A percentile compares a stretch with the other conserved stretches of the same genome.
Evolutionary conservation across 2,329 filamentous ascomycete genomes (phyloP).

Genomic region (Sclerotinia subarctica): DNA sequence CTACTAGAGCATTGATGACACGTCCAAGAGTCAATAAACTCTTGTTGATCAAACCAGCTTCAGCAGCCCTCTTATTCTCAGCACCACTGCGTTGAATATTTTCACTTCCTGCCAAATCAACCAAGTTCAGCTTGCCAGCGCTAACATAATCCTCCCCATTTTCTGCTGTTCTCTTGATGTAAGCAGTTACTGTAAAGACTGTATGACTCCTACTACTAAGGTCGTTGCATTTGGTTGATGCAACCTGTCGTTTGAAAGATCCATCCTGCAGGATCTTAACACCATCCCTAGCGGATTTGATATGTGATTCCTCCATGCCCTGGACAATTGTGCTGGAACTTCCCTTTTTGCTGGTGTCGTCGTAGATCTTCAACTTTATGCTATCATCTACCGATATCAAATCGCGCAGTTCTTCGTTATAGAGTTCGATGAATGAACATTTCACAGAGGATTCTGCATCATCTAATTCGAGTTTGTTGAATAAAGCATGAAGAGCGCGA

Average conservation of each 20-base stretch:
- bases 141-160: conserved; percentile 87
- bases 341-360: conserved; percentile 84
- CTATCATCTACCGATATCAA: conserved; percentile 78
- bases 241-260: conserved; percentile 94
- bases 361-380: conserved; percentile 90
- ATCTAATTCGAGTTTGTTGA: conserved; percentile 76
- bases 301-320: conserved; percentile 95
- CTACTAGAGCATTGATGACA: conserved; percentile 96
- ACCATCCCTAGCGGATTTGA: conserved; percentile 78
- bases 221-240: conserved; percentile 99
- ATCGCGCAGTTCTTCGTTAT: conserved; percentile 95
- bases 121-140: conserved; percentile 90
- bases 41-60: conserved; percentile 97
- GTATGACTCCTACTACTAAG: conserved; percentile 96
- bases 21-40: conserved; percentile 89
- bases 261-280: conserved; percentile 86
- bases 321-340: conserved; percentile 84
- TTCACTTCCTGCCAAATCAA: conserved; percentile 94
- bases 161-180: conserved; percentile 77
- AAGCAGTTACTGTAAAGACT: conserved; percentile 92
- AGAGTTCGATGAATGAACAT: conserved; percentile 97
- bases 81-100: conserved; percentile 97
- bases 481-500: conserved; percentile 81
- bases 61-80: conserved; percentile 94
- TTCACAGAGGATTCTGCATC: conserved; percentile 86